Conservation (phyloP, 1,284 basidiomycete species). For the Moniliophthora roreri region DNA sequence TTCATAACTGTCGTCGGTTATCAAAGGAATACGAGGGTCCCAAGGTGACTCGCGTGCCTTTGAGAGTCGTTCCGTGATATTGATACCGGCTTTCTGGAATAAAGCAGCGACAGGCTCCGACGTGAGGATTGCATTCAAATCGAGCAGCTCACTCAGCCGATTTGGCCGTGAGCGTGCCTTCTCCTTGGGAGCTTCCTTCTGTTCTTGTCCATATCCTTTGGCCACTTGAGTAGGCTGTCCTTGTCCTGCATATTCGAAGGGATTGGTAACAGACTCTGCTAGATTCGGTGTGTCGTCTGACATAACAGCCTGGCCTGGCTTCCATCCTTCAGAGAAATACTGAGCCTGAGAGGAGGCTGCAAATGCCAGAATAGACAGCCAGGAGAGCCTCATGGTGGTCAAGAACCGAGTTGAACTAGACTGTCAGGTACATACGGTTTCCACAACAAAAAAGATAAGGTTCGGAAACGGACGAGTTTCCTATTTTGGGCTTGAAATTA, state of each 20-base stretch:
- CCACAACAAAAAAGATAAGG: not conserved
- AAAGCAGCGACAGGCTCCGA: constrained; percentile 51
- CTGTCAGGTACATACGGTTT: not conserved
- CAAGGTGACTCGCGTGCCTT: constrained; percentile 44
- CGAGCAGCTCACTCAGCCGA: constrained; percentile 30
- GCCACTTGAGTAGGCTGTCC: not conserved
- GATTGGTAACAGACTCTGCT: not conserved
- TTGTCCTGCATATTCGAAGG: not conserved
- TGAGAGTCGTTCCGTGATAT: constrained; percentile 59
- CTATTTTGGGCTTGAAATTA: too few species aligned
- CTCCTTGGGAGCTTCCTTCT: not conserved
- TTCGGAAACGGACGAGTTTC: not conserved
- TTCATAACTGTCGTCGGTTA: constrained; percentile 74
- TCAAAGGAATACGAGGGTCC: constrained; percentile 70
- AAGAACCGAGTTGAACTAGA: constrained; percentile 14
- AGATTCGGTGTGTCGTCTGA: constrained; percentile 20
- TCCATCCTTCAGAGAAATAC: constrained; percentile 79
- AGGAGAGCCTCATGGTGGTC: constrained; percentile 51
- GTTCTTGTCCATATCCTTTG: not conserved
- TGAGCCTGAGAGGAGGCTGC: constrained; percentile 49
- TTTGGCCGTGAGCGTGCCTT: not conserved
- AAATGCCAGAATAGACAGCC: constrained; percentile 33
- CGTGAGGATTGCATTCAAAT: constrained; percentile 47
- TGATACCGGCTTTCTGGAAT: constrained; percentile 60
- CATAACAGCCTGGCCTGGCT: constrained; percentile 59